Conservation (phyloP, 768 basidiomycete genomes). For the Agaricus blazei region DNA sequence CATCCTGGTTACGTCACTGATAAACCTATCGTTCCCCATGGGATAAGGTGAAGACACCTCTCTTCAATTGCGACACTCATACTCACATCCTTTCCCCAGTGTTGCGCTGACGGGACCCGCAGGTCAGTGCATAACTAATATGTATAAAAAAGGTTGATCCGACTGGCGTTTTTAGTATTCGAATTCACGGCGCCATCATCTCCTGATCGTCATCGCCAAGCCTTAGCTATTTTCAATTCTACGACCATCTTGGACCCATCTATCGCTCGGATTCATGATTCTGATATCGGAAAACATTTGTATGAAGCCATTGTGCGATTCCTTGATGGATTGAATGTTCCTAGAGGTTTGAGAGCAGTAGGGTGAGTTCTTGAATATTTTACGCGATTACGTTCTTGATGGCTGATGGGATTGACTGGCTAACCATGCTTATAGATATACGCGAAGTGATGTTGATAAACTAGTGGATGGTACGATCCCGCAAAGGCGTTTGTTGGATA, state of each 20-base stretch:
- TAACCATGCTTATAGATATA: constrained; percentile 42
- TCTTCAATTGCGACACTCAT: background rate
- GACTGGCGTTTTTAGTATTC: constrained; percentile 55
- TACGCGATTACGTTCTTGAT: no score
- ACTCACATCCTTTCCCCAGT: constrained; percentile 23
- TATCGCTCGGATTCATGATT: constrained; percentile 69
- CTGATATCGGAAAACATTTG: constrained; percentile 71
- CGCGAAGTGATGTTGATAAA: constrained; percentile 54
- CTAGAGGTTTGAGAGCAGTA: constrained; percentile 79
- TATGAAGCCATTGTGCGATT: constrained; percentile 87
- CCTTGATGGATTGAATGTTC: constrained; percentile 82
- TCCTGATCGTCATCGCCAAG: constrained; percentile 86
- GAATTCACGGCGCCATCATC: constrained; percentile 93
- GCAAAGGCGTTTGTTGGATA: constrained; percentile 85
- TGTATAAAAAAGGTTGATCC: background rate
- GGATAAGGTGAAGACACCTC: constrained; percentile 52
- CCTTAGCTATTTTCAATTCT: constrained; percentile 74
- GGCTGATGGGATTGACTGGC: background rate
- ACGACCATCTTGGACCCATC: constrained; percentile 64
- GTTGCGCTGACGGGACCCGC: constrained; percentile 90
- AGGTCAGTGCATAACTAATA: constrained; percentile 27
- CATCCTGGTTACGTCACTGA: constrained; percentile 87
- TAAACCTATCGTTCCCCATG: constrained; percentile 90
- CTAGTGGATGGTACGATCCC: constrained; percentile 92
- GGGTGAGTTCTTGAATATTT: constrained; percentile 35